phyloP scores from a whole-genome alignment of 371 early-diverging fungal species.

The Mortierella sp. region DNA sequence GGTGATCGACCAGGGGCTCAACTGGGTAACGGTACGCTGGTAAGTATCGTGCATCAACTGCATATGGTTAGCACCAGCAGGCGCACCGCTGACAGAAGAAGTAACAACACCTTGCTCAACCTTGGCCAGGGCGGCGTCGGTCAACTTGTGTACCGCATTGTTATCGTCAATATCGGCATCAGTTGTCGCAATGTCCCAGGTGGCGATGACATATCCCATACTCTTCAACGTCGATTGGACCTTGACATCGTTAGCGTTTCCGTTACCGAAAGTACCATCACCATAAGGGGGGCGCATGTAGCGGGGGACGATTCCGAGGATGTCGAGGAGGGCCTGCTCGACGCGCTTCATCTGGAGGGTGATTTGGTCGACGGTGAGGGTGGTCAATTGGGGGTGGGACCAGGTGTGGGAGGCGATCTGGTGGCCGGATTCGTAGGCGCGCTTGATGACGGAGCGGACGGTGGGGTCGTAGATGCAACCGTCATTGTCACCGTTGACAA shows the following conservation, averaged over 20 bases:
- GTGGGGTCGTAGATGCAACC: conserved; percentile 49
- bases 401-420: conserved; percentile 62
- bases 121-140: conserved; percentile 25
- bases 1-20: conserved; percentile 43
- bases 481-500: conserved; percentile 52
- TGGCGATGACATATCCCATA: conserved; percentile 43
- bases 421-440: conserved; percentile 57
- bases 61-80: conserved; percentile 46
- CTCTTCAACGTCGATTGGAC: conserved; percentile 39
- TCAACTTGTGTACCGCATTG: conserved; percentile 25
- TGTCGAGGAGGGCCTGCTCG: conserved; percentile 50
- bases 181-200: conserved; percentile 48
- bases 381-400: conserved; percentile 54
- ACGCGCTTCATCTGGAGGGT: conserved; percentile 50
- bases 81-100: conserved; percentile 13
- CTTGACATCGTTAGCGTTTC: conserved; percentile 30
- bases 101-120: conserved; percentile 27
- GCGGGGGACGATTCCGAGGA: conserved; percentile 55
- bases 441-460: conserved; percentile 42
- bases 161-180: conserved; percentile 53
- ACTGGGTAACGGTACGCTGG: conserved; percentile 31
- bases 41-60: conserved; percentile 49
- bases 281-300: conserved; percentile 70
- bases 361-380: conserved; percentile 34
- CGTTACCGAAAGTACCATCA: conserved; percentile 43